Percentiles rank a stretch among this genome's conserved stretches.
phyloP scores from a whole-genome alignment of 257 asterid genomes.

The Avicennia marina region DNA sequence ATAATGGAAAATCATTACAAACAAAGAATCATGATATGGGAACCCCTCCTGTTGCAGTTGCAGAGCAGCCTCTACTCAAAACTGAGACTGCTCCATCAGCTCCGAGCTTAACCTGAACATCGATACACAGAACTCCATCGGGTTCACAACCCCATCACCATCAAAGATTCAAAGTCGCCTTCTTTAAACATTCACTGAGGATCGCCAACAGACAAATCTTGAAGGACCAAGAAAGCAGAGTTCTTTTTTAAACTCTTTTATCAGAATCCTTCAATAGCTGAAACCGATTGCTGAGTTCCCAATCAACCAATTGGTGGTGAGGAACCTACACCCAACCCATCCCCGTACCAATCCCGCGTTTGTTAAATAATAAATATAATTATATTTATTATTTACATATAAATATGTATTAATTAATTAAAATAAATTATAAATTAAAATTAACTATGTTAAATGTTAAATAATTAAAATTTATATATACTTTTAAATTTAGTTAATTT shows the following conservation, averaged over 20 bases:
- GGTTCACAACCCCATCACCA: slow-evolving; percentile 55
- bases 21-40: not conserved
- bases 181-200: slow-evolving; percentile 40
- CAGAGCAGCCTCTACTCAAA: not conserved
- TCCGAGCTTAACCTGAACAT: slow-evolving; percentile 66
- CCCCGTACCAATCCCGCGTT: slow-evolving; percentile 61
- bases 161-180: slow-evolving; percentile 66
- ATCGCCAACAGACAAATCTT: slow-evolving; percentile 42
- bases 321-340: slow-evolving; percentile 41
- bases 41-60: not conserved
- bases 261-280: slow-evolving; percentile 37
- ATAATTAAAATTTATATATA: too few species aligned
- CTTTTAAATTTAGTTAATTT: too few species aligned
- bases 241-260: slow-evolving; percentile 44
- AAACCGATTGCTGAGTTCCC: slow-evolving; percentile 55
- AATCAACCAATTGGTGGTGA: too few species aligned
- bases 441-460: too few species aligned
- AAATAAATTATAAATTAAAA: too few species aligned
- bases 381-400: too few species aligned
- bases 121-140: slow-evolving; percentile 61
- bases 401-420: too few species aligned
- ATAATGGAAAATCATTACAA: not conserved
- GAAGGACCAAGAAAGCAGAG: slow-evolving; percentile 40
- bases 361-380: too few species aligned
- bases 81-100: slow-evolving; percentile 31